Percentiles rank a stretch among this genome's conserved stretches.
These are phyloP conservation scores for Trichopus zeylanicus DNA, from an alignment of 116 monocot species.

Conservation along the genomic window DNA sequence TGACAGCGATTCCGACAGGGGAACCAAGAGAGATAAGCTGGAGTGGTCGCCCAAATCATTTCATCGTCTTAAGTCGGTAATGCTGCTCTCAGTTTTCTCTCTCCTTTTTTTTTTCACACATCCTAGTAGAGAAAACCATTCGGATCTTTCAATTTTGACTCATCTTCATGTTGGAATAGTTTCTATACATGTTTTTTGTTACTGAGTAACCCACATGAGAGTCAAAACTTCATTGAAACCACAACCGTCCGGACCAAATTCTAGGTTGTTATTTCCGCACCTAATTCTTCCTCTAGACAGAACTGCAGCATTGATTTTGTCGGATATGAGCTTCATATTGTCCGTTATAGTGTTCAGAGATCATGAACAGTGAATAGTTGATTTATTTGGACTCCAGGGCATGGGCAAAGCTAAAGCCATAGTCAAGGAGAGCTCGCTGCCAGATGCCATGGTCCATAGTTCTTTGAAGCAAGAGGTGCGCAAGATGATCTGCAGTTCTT, in stretches of 20 bases:
- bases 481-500: not conserved
- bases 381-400: conserved; percentile 8
- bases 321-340: too few species aligned
- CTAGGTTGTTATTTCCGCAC: too few species aligned
- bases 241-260: too few species aligned
- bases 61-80: conserved; percentile 40
- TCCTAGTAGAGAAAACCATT: not conserved
- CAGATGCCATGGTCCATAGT: conserved; percentile 13
- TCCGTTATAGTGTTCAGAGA: not conserved
- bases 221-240: too few species aligned
- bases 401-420: conserved; percentile 8
- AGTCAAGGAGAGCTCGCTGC: not conserved
- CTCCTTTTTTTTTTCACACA: not conserved
- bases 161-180: too few species aligned
- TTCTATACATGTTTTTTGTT: too few species aligned
- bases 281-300: too few species aligned
- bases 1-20: conserved; percentile 41
- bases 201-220: too few species aligned
- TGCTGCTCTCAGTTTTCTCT: not conserved
- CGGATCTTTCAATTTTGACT: too few species aligned
- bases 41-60: conserved; percentile 24
- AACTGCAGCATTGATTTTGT: too few species aligned
- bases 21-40: conserved; percentile 13
- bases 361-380: not conserved
- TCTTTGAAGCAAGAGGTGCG: conserved; percentile 48